Evolutionary conservation across 2,329 filamentous ascomycete genomes (phyloP), one percentile per base, ranked within the genome.

Genomic region (Corinectria fuckeliana): DNA sequence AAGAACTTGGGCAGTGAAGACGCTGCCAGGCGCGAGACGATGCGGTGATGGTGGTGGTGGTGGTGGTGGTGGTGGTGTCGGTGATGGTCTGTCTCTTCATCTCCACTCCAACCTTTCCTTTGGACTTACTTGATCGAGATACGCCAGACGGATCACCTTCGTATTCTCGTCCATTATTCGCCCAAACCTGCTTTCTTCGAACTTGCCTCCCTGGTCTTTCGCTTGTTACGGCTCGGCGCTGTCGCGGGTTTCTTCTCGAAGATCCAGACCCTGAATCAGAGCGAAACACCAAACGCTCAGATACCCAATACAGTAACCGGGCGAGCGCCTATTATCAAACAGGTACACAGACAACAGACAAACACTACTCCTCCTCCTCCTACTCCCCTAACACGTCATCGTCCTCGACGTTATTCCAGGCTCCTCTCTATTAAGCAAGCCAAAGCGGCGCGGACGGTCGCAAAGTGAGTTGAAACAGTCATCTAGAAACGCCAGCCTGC

Each of bases 391-490:
- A 11, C 42, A 34, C 50, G 56, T 26, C 50, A 50, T 53, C 49
- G 41, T 49, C 42, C 26, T 39, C 34, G 47, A 52, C 49, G 20
- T 53, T 13, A 36, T 26, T 32, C 41, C 56, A 48, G 28, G 16
- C 13, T 38, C 45, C 38, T 30, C n/a, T n/a, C n/a, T 52, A 20
- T 44, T 41, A 53, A 51, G 21, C 53, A 42, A 44, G 42, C 42
- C 28, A 26, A 44, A 45, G 41, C 23, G 28, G 39, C 42, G 32
- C 50, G 25, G 48, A 56, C 56, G 55, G 64, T 58, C 36, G 54
- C 56, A 60, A 50, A 62, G 38, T 62, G 53, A 62, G 38, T 62
- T 61, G 60, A 69, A 70, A 68, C 58, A 54, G 28, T 39, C 38
- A n/a, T 44, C 41, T 36, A 47, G 56, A 62, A 63, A 62, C 56